Base-by-base conservation (phyloP, 129 eudicot genomes). In the Scalesia atractyloides region DNA sequence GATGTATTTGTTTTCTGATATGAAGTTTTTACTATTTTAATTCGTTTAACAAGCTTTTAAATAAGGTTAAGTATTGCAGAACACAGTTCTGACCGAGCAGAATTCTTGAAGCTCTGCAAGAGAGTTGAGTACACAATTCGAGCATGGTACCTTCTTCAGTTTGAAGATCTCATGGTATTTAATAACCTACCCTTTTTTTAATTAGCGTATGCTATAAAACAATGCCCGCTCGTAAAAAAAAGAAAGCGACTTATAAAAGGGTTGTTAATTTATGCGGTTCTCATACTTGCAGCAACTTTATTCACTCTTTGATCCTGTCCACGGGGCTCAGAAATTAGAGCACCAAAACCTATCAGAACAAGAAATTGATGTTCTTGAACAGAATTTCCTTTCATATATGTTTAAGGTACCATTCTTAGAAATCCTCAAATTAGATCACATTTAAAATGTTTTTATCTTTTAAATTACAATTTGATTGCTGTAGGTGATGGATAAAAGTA, bases 111-210 rank as follows among this genome's bases (percentile, higher is more conserved):
- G 87, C 91, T 93, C 30, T 93, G 96, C 81, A 93, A 93, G 87
- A 80, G 98, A 78, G 88, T 89, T 8, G 96, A 93, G 80, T 93
- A 93, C 86, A 89, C 98, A 7, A 80, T 93, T 57, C 85, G 96
- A 52, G 98, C 98, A 47, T 93, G 98, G 98, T 93, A 93, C 86
- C 86, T 85, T 74, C 82, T 93, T 22, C 98, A 93, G 57, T 93
- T 93, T 72, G 98, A 93, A 83, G 98, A 93, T 88, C 94, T 93
- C 69, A 93, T 93, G 98, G 98, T 93, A 80, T 36, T 51, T 36
- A 7, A 17, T 51, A 24, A 16, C 70, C 16, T 60, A 16, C 66
- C 34, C n/a, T n/a, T n/a, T 43, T 8, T 69, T 69, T 7, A 24
- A 19, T 26, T 17, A 53, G 64, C 43, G 51, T 57, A 26, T 24